A percentile compares a stretch with the other conserved stretches of the same genome.
Conservation (phyloP, 306 rosid species). For the Benincasa hispida region DNA sequence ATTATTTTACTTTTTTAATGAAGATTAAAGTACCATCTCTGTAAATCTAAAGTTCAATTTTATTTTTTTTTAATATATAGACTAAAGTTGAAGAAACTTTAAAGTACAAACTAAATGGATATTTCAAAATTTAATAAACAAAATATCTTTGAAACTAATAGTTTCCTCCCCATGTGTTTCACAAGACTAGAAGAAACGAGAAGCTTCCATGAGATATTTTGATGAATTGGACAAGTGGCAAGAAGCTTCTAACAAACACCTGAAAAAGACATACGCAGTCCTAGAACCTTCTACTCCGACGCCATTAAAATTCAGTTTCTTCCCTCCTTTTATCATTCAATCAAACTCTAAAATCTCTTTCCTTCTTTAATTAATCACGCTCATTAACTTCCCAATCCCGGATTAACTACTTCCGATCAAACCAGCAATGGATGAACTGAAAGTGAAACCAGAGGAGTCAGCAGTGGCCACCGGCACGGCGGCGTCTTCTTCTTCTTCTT, state of each 20-base stretch:
- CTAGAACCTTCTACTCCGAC: conserved; percentile 5
- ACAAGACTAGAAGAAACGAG: neutral
- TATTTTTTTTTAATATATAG: no score
- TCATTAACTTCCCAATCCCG: neutral
- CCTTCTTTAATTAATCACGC: neutral
- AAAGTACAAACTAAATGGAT: no score
- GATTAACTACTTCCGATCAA: neutral
- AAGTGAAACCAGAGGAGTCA: conserved; percentile 43
- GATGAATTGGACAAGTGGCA: neutral
- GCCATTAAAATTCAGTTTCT: conserved; percentile 6
- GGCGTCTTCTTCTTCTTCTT: conserved; percentile 8
- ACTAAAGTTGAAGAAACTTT: no score
- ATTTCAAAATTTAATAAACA: neutral
- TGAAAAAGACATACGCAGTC: neutral
- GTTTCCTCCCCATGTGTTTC: neutral
- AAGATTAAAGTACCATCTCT: no score
- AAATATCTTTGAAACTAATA: neutral
- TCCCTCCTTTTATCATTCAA: neutral
- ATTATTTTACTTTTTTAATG: no score
- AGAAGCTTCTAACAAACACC: neutral
- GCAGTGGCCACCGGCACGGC: conserved; percentile 7
- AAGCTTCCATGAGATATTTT: conserved; percentile 8
- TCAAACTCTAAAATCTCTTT: neutral
- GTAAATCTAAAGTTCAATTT: no score
- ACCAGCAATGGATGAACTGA: conserved; percentile 23